Evolutionary conservation across 257 asterid genomes (phyloP).

Genomic region (Lycium ferocissimum): DNA sequence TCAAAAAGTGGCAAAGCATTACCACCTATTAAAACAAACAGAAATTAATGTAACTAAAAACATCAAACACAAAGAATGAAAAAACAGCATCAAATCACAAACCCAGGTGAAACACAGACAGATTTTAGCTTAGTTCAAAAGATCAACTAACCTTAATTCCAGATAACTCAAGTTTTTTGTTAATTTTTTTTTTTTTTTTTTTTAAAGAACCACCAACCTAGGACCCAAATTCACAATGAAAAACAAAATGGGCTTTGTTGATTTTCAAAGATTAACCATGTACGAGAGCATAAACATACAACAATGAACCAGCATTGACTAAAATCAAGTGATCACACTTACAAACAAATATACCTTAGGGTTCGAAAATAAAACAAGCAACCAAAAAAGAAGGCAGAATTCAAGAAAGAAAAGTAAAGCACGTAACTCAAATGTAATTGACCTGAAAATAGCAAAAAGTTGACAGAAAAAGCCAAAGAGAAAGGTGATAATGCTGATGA

Average conservation of each 20-base stretch:
- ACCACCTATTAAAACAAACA: background rate
- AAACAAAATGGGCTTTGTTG: slow-evolving; percentile 27
- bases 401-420: background rate
- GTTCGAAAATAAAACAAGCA: background rate
- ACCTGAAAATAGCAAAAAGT: slow-evolving; percentile 24
- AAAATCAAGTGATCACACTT: slow-evolving; percentile 30
- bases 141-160: background rate
- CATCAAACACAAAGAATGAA: background rate
- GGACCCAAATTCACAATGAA: background rate
- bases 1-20: background rate
- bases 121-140: background rate
- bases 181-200: too few relatives aligned
- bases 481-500: background rate
- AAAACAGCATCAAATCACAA: background rate
- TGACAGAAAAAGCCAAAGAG: background rate
- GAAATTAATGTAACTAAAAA: background rate
- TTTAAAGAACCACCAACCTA: slow-evolving; percentile 25
- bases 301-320: slow-evolving; percentile 31
- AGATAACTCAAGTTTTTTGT: background rate
- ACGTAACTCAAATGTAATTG: background rate
- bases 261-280: slow-evolving; percentile 24
- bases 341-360: slow-evolving; percentile 25
- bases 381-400: background rate
- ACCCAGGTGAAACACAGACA: background rate
- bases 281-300: slow-evolving; percentile 28